phyloP scores from a whole-genome alignment of 208 protist genomes.

The Acanthamoeba healyi region DNA sequence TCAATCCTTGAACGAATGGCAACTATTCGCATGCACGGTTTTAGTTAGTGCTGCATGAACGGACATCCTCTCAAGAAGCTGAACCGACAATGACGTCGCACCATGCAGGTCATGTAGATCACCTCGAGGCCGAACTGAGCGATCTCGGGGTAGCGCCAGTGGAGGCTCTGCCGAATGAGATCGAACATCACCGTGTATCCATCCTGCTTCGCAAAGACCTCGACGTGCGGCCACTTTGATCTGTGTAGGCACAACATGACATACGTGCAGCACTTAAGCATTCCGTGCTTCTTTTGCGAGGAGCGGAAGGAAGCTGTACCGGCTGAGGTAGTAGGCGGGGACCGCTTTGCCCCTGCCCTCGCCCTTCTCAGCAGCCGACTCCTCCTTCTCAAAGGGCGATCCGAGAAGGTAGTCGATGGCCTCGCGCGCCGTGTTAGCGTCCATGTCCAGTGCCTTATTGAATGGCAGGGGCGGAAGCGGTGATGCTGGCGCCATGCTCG shows the following conservation, averaged over 20 bases:
- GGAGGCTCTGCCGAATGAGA: slow-evolving; percentile 23
- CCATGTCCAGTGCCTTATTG: slow-evolving; percentile 68
- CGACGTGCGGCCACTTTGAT: slow-evolving; percentile 69
- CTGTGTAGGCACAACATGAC: not conserved
- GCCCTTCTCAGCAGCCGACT: slow-evolving; percentile 19
- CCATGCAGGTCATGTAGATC: slow-evolving; percentile 41
- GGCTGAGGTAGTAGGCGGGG: slow-evolving; percentile 27
- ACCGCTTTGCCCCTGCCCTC: not conserved
- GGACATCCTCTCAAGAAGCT: too few relatives aligned
- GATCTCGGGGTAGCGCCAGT: slow-evolving; percentile 70
- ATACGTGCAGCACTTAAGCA: not conserved
- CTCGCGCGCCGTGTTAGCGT: slow-evolving; percentile 19
- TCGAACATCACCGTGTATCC: slow-evolving; percentile 30
- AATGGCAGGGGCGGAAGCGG: not conserved
- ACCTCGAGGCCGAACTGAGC: slow-evolving; percentile 67
- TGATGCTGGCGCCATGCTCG: not conserved
- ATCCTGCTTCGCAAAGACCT: slow-evolving; percentile 49
- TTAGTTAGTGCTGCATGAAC: too few relatives aligned
- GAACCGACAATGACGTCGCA: too few relatives aligned
- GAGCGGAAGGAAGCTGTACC: not conserved
- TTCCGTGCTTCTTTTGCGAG: too few relatives aligned
- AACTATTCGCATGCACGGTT: not conserved
- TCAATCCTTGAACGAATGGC: slow-evolving; percentile 22
- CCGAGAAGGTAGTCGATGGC: slow-evolving; percentile 71
- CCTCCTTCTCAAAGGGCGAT: slow-evolving; percentile 43